These are phyloP conservation scores for Gelatoporia subvermispora DNA, from an alignment of 768 basidiomycete genomes.

Conservation along the genomic window DNA sequence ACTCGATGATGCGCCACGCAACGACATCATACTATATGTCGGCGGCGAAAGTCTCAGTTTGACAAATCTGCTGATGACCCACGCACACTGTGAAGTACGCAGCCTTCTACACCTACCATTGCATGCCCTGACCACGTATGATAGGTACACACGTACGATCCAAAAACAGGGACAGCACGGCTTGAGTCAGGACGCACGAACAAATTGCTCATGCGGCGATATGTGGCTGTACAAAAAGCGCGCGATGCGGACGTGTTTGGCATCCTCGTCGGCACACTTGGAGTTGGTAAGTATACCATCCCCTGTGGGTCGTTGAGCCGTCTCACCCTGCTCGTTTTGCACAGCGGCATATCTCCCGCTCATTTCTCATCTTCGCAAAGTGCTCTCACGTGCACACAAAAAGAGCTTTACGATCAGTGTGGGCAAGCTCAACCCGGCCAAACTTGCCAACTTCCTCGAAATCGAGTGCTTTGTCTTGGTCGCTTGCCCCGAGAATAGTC, in stretches of 20 bases:
- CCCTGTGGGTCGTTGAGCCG: neutral
- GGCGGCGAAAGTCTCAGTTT: slow-evolving; percentile 78
- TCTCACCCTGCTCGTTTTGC: neutral
- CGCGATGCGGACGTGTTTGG: slow-evolving; percentile 92
- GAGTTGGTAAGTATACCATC: slow-evolving; percentile 56
- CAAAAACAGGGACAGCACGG: slow-evolving; percentile 38
- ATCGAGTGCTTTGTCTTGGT: slow-evolving; percentile 95
- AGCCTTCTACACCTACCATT: neutral
- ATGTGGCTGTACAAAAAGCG: slow-evolving; percentile 81
- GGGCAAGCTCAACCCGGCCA: slow-evolving; percentile 91
- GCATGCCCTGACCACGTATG: neutral
- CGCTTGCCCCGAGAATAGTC: slow-evolving; percentile 89
- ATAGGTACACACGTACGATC: slow-evolving; percentile 78
- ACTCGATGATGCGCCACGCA: neutral
- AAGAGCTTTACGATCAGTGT: slow-evolving; percentile 95
- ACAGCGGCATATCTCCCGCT: slow-evolving; percentile 82
- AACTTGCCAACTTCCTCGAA: slow-evolving; percentile 93
- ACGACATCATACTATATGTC: slow-evolving; percentile 47
- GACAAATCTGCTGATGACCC: slow-evolving; percentile 83
- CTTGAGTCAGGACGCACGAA: slow-evolving; percentile 71
- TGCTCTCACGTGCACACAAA: slow-evolving; percentile 65
- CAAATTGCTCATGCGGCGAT: slow-evolving; percentile 83
- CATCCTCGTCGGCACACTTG: slow-evolving; percentile 90
- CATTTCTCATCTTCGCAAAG: slow-evolving; percentile 71
- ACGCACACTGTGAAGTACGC: slow-evolving; percentile 59